Evolutionary conservation across 2,329 filamentous ascomycete genomes (phyloP).

Genomic region (Colletotrichum lentis): DNA sequence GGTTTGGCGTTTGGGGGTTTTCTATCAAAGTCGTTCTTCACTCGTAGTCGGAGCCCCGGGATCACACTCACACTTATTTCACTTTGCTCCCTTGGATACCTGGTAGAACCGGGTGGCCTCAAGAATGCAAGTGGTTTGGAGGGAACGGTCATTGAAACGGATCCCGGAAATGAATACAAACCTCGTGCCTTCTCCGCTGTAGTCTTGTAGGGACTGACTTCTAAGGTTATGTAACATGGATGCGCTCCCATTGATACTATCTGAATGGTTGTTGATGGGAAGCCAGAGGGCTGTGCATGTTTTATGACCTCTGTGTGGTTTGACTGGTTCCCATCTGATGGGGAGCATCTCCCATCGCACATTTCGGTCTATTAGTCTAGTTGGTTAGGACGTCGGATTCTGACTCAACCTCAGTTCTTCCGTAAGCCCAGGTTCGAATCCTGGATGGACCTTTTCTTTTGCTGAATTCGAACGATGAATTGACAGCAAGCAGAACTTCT

Average conservation of each 20-base stretch:
- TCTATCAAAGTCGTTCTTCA: not conserved
- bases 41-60: not conserved
- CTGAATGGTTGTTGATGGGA: too few relatives aligned
- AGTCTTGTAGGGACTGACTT: too few relatives aligned
- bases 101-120: not conserved
- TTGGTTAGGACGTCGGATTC: constrained; percentile 39
- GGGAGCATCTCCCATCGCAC: rapidly evolving
- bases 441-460: constrained; percentile 33
- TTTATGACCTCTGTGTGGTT: rapidly evolving
- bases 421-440: constrained; percentile 38
- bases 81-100: not conserved
- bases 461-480: too few relatives aligned
- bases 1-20: constrained; percentile 34
- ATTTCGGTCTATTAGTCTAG: constrained; percentile 35
- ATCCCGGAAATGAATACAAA: not conserved
- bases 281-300: rapidly evolving
- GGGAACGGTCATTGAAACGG: too few relatives aligned
- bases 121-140: not conserved
- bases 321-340: rapidly evolving
- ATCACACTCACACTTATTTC: not conserved
- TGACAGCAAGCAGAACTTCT: too few relatives aligned
- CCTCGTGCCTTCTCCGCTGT: too few relatives aligned
- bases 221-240: too few relatives aligned
- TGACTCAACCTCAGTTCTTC: constrained; percentile 22
- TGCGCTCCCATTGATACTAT: not conserved